Conservation (phyloP, 768 basidiomycete species). For the Rhizopogon vinicolor region DNA sequence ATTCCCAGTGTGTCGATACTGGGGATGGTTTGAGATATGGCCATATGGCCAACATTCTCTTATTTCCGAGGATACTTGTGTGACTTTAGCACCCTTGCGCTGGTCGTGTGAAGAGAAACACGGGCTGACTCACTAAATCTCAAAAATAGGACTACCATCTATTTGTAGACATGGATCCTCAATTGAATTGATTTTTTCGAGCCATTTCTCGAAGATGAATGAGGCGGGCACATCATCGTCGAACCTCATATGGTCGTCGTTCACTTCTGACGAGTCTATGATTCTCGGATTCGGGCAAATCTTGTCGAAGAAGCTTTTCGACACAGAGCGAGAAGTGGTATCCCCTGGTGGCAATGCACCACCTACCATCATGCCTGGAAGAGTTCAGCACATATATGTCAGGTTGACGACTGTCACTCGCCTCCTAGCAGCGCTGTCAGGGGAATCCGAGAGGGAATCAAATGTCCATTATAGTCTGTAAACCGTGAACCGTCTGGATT, state of each 20-base stretch:
- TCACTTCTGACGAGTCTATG: constrained; percentile 25
- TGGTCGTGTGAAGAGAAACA: background rate
- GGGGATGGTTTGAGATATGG: constrained; percentile 28
- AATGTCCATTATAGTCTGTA: constrained; percentile 30
- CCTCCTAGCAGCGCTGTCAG: constrained; percentile 36
- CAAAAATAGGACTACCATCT: constrained; percentile 26
- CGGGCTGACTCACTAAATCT: constrained; percentile 26
- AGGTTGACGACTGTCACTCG: constrained; percentile 7
- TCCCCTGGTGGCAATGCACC: constrained; percentile 30
- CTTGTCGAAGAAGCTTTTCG: constrained; percentile 31
- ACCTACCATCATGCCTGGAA: constrained; percentile 37
- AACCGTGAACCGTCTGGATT: constrained; percentile 29
- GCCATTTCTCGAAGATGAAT: constrained; percentile 33
- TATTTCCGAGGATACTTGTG: constrained; percentile 29
- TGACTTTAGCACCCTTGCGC: background rate
- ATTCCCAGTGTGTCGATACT: constrained; percentile 29
- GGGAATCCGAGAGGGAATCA: constrained; percentile 36
- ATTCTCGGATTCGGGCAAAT: constrained; percentile 35
- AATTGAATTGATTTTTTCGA: constrained; percentile 26
- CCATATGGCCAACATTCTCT: constrained; percentile 32
- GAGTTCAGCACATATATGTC: background rate
- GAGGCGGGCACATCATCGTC: constrained; percentile 19
- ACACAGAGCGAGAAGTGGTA: constrained; percentile 30
- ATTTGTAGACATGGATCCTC: constrained; percentile 39
- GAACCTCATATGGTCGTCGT: constrained; percentile 24